These are phyloP conservation scores for Picochlorum sp. DNA, from an alignment of 139 green algal genomes.

Conservation along the genomic window DNA sequence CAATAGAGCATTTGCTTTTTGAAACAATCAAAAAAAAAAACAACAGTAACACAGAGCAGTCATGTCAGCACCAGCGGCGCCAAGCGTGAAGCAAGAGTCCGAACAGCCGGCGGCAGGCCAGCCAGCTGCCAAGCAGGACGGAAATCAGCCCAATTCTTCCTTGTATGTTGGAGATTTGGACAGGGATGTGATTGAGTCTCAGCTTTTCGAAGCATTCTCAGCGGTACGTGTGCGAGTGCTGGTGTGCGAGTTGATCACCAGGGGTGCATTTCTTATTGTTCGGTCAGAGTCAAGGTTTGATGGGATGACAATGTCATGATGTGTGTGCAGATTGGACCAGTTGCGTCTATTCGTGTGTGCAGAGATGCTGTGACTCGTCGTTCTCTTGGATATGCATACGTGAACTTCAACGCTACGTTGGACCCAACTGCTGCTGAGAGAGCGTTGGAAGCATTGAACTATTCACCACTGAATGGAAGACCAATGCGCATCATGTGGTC, in stretches of 20 bases:
- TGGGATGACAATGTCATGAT: neutral
- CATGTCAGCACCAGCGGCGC: too few relatives aligned
- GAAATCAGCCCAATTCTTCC: conserved; percentile 46
- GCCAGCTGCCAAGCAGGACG: conserved; percentile 4
- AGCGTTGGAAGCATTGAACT: conserved; percentile 87
- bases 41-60: too few relatives aligned
- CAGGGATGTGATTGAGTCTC: conserved; percentile 73
- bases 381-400: conserved; percentile 91
- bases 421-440: conserved; percentile 71
- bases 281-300: neutral
- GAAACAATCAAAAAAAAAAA: too few relatives aligned
- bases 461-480: conserved; percentile 68
- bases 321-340: conserved; percentile 70
- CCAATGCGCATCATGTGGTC: conserved; percentile 94
- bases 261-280: neutral
- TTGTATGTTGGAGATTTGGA: conserved; percentile 94
- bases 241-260: neutral
- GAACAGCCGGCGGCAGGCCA: neutral
- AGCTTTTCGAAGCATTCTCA: conserved; percentile 87
- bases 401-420: conserved; percentile 86
- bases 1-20: too few relatives aligned
- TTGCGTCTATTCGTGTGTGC: conserved; percentile 88
- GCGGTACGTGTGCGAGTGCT: conserved; percentile 40
- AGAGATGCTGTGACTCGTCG: conserved; percentile 83
- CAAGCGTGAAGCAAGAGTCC: neutral